These are phyloP conservation scores for Chaetomidium leptoderma DNA, from an alignment of 495 filamentous ascomycete genomes.

Conservation along the genomic window DNA sequence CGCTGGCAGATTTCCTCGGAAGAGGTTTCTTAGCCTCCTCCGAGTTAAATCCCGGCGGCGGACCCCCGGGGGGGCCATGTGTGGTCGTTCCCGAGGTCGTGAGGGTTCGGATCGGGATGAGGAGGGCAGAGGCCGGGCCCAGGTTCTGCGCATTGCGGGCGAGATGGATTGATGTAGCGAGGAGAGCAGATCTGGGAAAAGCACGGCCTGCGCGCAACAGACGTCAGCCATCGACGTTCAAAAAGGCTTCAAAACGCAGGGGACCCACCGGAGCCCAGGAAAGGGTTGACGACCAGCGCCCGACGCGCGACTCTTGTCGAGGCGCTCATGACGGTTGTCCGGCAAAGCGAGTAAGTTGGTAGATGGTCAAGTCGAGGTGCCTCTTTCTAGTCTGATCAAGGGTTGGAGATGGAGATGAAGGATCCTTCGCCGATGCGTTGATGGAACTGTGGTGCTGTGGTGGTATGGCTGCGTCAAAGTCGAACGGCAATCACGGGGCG, in stretches of 20 bases:
- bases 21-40: constrained; percentile 87
- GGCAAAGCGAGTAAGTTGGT: not conserved
- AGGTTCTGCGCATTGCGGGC: constrained; percentile 54
- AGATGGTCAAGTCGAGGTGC: not conserved
- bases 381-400: not conserved
- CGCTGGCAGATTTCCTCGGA: constrained; percentile 43
- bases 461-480: not conserved
- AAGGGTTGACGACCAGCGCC: constrained; percentile 53
- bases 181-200: constrained; percentile 36
- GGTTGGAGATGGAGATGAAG: not conserved
- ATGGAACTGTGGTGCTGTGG: not conserved
- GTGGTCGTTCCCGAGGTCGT: constrained; percentile 64
- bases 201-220: constrained; percentile 32
- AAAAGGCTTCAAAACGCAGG: constrained; percentile 14
- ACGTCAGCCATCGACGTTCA: constrained; percentile 11
- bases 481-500: not conserved
- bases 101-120: constrained; percentile 60
- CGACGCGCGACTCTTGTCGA: constrained; percentile 56
- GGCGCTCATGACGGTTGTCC: constrained; percentile 50
- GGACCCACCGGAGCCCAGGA: constrained; percentile 43
- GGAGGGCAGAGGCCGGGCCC: constrained; percentile 59
- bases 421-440: constrained; percentile 1
- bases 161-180: constrained; percentile 49
- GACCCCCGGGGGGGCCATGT: constrained; percentile 52
- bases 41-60: constrained; percentile 90